These are phyloP conservation scores for Capsicum baccatum DNA, from an alignment of 257 asterid species.

Conservation along the genomic window DNA sequence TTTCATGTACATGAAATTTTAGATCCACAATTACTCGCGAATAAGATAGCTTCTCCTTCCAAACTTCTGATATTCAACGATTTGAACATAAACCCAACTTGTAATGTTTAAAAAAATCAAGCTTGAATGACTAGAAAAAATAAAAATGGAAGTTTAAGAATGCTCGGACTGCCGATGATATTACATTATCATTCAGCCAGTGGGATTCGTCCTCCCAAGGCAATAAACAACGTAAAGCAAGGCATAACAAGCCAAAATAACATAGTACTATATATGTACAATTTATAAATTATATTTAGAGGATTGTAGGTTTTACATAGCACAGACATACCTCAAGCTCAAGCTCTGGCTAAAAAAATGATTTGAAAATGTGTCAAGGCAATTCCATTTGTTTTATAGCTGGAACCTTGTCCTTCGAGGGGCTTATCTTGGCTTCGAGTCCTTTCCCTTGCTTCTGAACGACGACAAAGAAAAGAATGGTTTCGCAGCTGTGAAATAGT, in stretches of 20 bases:
- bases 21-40: neutral
- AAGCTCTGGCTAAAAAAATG: constrained; percentile 6
- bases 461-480: constrained; percentile 35
- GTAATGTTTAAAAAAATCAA: neutral
- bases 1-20: neutral
- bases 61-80: neutral
- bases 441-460: constrained; percentile 37
- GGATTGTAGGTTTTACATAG: neutral
- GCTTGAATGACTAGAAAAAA: neutral
- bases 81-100: neutral
- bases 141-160: constrained; percentile 25
- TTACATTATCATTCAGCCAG: constrained; percentile 22
- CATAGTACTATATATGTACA: constrained; percentile 6
- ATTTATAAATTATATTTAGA: neutral
- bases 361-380: neutral
- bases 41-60: neutral
- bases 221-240: constrained; percentile 11
- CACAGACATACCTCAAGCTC: constrained; percentile 34
- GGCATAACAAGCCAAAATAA: constrained; percentile 1
- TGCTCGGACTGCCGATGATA: constrained; percentile 23
- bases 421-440: constrained; percentile 34
- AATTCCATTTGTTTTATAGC: neutral
- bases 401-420: neutral
- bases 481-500: constrained; percentile 30
- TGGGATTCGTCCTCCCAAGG: constrained; percentile 22